These are phyloP conservation scores for Penicillium sp. DNA, from an alignment of 2,329 filamentous ascomycete species.

Conservation along the genomic window DNA sequence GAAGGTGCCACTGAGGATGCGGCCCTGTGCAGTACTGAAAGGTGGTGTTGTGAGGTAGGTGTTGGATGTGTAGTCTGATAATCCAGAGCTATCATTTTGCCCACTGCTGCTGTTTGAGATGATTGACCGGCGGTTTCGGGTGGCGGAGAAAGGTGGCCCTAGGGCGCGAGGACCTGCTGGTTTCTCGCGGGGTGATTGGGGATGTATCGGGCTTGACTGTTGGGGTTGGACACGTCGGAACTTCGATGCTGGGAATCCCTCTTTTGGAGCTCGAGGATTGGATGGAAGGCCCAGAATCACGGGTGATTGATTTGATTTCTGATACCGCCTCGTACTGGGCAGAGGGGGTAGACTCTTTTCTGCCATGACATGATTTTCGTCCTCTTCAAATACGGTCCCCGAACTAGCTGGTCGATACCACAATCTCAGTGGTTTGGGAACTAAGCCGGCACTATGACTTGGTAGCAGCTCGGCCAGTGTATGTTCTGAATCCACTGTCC, in stretches of 20 bases:
- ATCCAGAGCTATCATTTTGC: constrained; percentile 6
- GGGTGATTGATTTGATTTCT: constrained; percentile 4
- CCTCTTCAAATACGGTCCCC: constrained; percentile 42
- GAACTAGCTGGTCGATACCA: constrained; percentile 33
- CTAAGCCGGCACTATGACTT: constrained; percentile 33
- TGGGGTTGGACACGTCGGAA: constrained; percentile 12
- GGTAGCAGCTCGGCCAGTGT: constrained; percentile 41
- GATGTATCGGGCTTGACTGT: background rate
- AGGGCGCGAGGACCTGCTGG: background rate
- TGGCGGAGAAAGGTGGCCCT: constrained; percentile 6
- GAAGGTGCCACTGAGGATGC: constrained; percentile 1
- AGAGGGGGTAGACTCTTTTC: background rate
- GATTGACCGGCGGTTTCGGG: constrained; percentile 2
- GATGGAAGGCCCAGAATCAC: constrained; percentile 32
- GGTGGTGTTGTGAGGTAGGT: constrained; percentile 6
- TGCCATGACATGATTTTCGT: constrained; percentile 15
- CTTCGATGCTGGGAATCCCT: constrained; percentile 24
- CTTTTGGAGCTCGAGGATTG: constrained; percentile 37
- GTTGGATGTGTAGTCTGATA: constrained; percentile 8
- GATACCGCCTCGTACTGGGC: background rate
- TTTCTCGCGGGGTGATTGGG: background rate
- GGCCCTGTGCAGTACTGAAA: constrained; percentile 3
- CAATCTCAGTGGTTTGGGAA: constrained; percentile 40
- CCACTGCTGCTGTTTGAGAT: constrained; percentile 13
- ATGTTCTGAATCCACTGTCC: constrained; percentile 35